phyloP scores from a whole-genome alignment of 169 alveolate species.

The Besnoitia besnoiti region DNA sequence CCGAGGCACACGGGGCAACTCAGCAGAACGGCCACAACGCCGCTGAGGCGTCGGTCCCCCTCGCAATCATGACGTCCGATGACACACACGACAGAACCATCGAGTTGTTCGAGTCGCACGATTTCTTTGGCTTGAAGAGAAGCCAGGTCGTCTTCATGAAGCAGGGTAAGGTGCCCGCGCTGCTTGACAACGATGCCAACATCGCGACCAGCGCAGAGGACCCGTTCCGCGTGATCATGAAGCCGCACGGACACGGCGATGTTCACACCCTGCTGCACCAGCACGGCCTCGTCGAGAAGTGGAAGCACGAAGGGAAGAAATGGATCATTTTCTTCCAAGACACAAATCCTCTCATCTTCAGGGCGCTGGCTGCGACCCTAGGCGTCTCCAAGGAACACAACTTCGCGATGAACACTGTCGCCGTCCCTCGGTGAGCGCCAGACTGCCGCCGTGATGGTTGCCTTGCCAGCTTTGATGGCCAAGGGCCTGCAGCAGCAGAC shows the following conservation, averaged over 20 bases:
- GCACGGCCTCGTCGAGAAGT: constrained; percentile 76
- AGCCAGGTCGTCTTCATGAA: constrained; percentile 86
- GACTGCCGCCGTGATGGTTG: too few relatives aligned
- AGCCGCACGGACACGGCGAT: constrained; percentile 98
- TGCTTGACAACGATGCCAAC: constrained; percentile 86
- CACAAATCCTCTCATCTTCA: constrained; percentile 89
- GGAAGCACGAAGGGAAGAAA: constrained; percentile 78
- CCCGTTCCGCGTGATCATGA: constrained; percentile 72
- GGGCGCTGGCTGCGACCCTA: constrained; percentile 86
- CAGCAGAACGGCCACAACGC: neutral
- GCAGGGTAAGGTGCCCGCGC: constrained; percentile 95
- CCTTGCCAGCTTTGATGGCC: too few relatives aligned
- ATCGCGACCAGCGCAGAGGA: constrained; percentile 78
- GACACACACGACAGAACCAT: constrained; percentile 91
- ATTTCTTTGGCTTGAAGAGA: constrained; percentile 83
- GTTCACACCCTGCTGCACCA: constrained; percentile 89
- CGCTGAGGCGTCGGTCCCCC: constrained; percentile 74
- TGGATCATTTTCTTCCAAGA: constrained; percentile 90
- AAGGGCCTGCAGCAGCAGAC: too few relatives aligned
- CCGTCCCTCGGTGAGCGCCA: constrained; percentile 70
- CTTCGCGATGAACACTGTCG: constrained; percentile 66
- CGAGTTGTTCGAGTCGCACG: constrained; percentile 78
- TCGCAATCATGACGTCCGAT: constrained; percentile 93
- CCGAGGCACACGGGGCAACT: neutral
- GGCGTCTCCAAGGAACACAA: constrained; percentile 80